Percentiles rank a stretch among this genome's conserved stretches.
Evolutionary conservation across 495 filamentous ascomycete species (phyloP).

Genomic region (Rostrohypoxylon terebratum): DNA sequence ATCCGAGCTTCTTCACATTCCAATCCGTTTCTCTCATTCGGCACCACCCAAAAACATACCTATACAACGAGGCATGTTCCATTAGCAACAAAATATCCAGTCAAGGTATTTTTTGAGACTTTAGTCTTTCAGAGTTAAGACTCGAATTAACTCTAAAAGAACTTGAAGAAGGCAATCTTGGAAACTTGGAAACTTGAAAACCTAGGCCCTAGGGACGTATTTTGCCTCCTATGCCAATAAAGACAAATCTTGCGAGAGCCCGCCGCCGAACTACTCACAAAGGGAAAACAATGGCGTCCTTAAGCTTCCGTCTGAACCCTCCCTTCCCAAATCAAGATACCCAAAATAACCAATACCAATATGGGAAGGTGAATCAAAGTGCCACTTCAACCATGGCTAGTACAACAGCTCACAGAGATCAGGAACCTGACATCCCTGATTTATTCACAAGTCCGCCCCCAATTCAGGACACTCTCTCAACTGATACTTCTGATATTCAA

Average conservation of each 20-base stretch:
- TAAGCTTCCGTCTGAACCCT: slow-evolving; percentile 1
- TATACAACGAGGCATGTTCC: background rate
- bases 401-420: slow-evolving; percentile 39
- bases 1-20: slow-evolving; percentile 32
- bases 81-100: background rate
- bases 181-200: no score
- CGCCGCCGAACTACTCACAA: slow-evolving; percentile 43
- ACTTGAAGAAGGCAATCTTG: background rate
- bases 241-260: slow-evolving; percentile 48
- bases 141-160: background rate
- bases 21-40: slow-evolving; percentile 18
- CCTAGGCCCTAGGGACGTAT: background rate
- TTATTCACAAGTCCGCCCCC: slow-evolving; percentile 72
- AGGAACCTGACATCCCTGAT: slow-evolving; percentile 63
- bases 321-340: slow-evolving; percentile 9
- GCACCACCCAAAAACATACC: slow-evolving; percentile 8
- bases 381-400: slow-evolving; percentile 11
- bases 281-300: slow-evolving; percentile 26
- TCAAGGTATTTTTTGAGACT: no score
- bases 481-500: slow-evolving; percentile 75
- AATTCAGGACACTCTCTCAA: slow-evolving; percentile 75
- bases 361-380: slow-evolving; percentile 23
- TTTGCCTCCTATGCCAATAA: slow-evolving; percentile 47
- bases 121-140: no score
- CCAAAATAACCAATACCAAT: slow-evolving; percentile 21